Evolutionary conservation across 2,329 filamentous ascomycete genomes (phyloP), one percentile per base, ranked within the genome.

Genomic region (Diplodia sapinea): DNA sequence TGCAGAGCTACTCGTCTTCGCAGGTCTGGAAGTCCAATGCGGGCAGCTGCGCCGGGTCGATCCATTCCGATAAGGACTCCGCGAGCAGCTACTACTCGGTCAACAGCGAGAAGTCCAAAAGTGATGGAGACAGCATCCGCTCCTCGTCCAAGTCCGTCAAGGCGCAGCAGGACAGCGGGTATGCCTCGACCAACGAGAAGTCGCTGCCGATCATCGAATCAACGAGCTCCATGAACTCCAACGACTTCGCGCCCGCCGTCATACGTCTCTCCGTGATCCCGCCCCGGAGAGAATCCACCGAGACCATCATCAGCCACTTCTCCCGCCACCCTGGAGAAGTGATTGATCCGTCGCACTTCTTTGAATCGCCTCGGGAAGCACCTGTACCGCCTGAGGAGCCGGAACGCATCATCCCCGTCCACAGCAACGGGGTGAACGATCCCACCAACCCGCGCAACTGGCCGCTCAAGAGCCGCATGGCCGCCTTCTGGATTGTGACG

Each of bases 361-460:
- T 61, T 40, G 56, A 61, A 13, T 20, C 4, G 15, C 57, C 57
- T 2, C 57, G n/a, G 15, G 5, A 23, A 1, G 15, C 57, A 4
- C 57, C 57, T 4, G 20, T 29, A 4, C 23, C 57, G 23, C 57
- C 57, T 4, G 57, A 33, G 29, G 26, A 62, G 43, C 56, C 23
- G 7, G 56, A 61, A 36, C 43, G 43, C 17, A 62, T 62, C 43
- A 62, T 62, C 43, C 57, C 57, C 8, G 57, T 62, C n/a, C 57
- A 62, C 57, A 62, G 57, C 57, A 33, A 26, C 31, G 55, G 55
- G 31, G 33, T 47, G 20, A 15, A 15, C 15, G 65, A 67, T 26
- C 65, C 65, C 26, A 59, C 65, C 9, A 61, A 67, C 55, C 65
- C 65, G 49, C 55, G 55, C 12, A 61, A 51, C 29, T 67, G 65